Percentiles rank a stretch among this genome's conserved stretches.
Evolutionary conservation across 2,329 filamentous ascomycete species (phyloP).

Genomic region (Clonostachys byssicola): DNA sequence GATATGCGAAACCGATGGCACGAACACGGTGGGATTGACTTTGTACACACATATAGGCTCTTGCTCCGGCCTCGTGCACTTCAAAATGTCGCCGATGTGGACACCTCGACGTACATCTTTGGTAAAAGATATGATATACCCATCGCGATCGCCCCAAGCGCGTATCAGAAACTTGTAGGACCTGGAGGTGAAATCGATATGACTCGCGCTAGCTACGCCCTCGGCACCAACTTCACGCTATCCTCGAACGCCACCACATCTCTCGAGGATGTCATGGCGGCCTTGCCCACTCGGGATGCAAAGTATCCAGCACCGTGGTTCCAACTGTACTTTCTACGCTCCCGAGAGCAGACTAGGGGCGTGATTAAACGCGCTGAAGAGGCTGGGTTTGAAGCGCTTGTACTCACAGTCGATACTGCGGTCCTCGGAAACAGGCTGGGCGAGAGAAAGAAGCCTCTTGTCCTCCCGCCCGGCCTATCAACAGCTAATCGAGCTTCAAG

Average conservation of each 20-base stretch:
- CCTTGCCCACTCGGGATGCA: conserved; percentile 4
- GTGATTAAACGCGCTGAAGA: conserved; percentile 2
- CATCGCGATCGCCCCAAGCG: conserved; percentile 20
- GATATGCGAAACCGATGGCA: no score
- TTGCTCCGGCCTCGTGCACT: conserved; percentile 34
- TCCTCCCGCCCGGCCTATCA: neutral
- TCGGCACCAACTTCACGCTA: conserved; percentile 16
- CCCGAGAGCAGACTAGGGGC: neutral
- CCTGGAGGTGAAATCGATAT: conserved; percentile 18
- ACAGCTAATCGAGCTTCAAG: neutral
- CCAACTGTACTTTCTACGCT: conserved; percentile 6
- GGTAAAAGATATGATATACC: conserved; percentile 18
- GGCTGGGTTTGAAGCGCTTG: conserved; percentile 9
- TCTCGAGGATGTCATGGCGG: conserved; percentile 17
- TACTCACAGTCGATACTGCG: conserved; percentile 12
- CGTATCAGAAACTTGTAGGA: conserved; percentile 18
- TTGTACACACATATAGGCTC: neutral
- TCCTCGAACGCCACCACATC: conserved; percentile 17
- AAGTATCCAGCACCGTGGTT: conserved; percentile 12
- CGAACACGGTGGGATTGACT: no score
- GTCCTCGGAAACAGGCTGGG: conserved; percentile 7
- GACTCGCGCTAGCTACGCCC: conserved; percentile 11
- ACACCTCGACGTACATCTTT: conserved; percentile 42
- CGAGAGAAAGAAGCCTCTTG: conserved; percentile 3
- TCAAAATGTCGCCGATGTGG: conserved; percentile 26